Base-by-base conservation (phyloP, 495 filamentous ascomycete genomes). In the Haplographium delicatum region DNA sequence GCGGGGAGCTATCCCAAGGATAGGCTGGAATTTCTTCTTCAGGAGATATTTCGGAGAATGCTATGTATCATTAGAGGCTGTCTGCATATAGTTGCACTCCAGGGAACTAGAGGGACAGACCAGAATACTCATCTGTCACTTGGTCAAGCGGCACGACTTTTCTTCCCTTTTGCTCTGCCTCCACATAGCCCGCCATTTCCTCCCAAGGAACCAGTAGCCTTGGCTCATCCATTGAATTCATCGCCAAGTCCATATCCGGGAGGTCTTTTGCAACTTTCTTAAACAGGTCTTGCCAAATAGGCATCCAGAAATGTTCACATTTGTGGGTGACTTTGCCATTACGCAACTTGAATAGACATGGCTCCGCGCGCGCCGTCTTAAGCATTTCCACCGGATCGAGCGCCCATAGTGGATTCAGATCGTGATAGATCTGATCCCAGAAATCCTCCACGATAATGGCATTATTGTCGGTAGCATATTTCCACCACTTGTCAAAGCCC, bases 161-260 rank as follows among this genome's bases (percentile, higher is more conserved):
- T 26, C 75, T 67, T 2, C 64, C 72, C 33, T 72, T 63, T 41
- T 69, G 68, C 34, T 83, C 82, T 24, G 67, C 62, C 25, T 65
- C 62, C 57, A 88, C 69, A 24, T 74, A 70, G 2, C 57, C 66
- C 40, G 79, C 72, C 42, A 86, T 78, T 9, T 76, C 71, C 45
- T 86, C 82, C 74, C 79, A 85, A 16, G 78, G 73, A 2, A 82
- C 76, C 9, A 86, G 71, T 3, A 86, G 60, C 34, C 82, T 65
- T 22, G 83, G 82, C 57, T 86, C 80, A 59, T 87, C 84, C 68
- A 83, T 74, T 2, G 70, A 68, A 56, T 87, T 87, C 57, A 85
- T 72, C 5, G 82, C 80, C 33, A 87, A 71, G 53, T 85, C 82
- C 78, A 88, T 81, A 60, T 88, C 81, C 20, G 84, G 84, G 22